Conservation (phyloP, 1,139 yeast species). For the Sugiyamaella xylanicola region DNA sequence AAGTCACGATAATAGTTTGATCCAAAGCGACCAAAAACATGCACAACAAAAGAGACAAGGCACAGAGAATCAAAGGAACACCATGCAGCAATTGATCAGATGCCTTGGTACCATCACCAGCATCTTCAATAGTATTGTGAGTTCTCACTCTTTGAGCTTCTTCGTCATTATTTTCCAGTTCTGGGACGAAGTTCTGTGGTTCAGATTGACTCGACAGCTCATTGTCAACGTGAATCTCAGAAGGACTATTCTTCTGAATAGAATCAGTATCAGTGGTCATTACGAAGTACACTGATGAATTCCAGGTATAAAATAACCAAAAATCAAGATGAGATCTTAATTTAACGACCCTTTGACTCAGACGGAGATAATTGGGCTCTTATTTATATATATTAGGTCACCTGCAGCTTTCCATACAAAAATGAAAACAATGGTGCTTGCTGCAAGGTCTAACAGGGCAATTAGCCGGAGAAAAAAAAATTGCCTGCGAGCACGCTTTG, state of each 20-base stretch:
- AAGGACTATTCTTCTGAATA: not conserved
- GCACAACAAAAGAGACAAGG: constrained; percentile 52
- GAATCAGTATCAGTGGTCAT: not conserved
- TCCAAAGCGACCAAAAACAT: constrained; percentile 58
- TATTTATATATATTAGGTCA: not conserved
- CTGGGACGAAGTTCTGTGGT: not conserved
- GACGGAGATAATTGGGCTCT: not conserved
- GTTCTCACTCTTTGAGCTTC: constrained; percentile 17
- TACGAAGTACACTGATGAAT: not conserved
- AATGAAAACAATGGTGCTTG: not conserved
- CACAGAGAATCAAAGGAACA: constrained; percentile 45
- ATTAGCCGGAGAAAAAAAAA: not conserved
- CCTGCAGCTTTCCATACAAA: not conserved
- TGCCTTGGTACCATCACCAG: constrained; percentile 34
- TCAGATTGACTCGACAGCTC: not conserved
- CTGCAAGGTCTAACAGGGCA: not conserved
- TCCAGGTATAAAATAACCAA: not conserved
- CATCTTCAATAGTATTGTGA: constrained; percentile 22
- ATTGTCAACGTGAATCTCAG: not conserved
- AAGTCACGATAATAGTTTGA: constrained; percentile 65
- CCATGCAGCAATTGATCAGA: constrained; percentile 48
- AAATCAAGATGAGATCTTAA: not conserved
- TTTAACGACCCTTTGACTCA: not conserved
- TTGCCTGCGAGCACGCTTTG: not conserved
- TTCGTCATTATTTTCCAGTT: constrained; percentile 3